phyloP scores from a whole-genome alignment of 2,329 filamentous ascomycete species.

The Pseudogymnoascus sp. region DNA sequence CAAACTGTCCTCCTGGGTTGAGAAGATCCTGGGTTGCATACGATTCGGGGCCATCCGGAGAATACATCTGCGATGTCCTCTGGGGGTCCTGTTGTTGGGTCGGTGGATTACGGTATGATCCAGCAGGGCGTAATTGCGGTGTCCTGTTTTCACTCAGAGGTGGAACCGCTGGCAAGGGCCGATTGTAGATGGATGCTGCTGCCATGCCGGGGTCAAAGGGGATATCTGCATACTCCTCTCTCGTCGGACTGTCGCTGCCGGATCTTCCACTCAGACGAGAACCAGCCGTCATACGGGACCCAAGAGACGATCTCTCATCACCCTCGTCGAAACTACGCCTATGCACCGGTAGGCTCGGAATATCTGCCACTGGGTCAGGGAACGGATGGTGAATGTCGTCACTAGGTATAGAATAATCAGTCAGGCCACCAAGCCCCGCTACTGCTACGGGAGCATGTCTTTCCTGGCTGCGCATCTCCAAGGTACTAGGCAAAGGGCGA shows the following conservation, averaged over 20 bases:
- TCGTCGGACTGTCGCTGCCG: slow-evolving; percentile 55
- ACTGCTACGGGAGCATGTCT: slow-evolving; percentile 21
- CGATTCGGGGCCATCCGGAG: slow-evolving; percentile 23
- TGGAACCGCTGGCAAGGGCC: slow-evolving; percentile 55
- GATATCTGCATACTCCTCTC: slow-evolving; percentile 75
- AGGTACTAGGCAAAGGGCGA: slow-evolving; percentile 42
- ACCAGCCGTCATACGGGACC: slow-evolving; percentile 44
- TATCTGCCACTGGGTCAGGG: slow-evolving; percentile 57
- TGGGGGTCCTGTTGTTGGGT: slow-evolving; percentile 40
- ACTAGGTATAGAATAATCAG: slow-evolving; percentile 34
- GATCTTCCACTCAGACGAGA: slow-evolving; percentile 34
- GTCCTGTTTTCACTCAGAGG: slow-evolving; percentile 38
- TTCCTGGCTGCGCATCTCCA: slow-evolving; percentile 28
- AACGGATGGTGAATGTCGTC: slow-evolving; percentile 51
- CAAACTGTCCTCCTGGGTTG: slow-evolving; percentile 33
- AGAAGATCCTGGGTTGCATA: slow-evolving; percentile 37
- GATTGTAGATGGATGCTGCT: slow-evolving; percentile 50
- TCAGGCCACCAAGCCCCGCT: slow-evolving; percentile 27
- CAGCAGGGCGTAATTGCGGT: slow-evolving; percentile 43
- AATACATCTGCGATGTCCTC: slow-evolving; percentile 34
- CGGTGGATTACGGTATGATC: slow-evolving; percentile 49
- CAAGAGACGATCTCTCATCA: slow-evolving; percentile 61
- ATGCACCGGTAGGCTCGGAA: slow-evolving; percentile 62
- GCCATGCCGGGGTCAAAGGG: slow-evolving; percentile 85
- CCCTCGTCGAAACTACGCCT: slow-evolving; percentile 88